These are phyloP conservation scores for Daldinia childiae DNA, from an alignment of 495 filamentous ascomycete genomes.

Conservation along the genomic window DNA sequence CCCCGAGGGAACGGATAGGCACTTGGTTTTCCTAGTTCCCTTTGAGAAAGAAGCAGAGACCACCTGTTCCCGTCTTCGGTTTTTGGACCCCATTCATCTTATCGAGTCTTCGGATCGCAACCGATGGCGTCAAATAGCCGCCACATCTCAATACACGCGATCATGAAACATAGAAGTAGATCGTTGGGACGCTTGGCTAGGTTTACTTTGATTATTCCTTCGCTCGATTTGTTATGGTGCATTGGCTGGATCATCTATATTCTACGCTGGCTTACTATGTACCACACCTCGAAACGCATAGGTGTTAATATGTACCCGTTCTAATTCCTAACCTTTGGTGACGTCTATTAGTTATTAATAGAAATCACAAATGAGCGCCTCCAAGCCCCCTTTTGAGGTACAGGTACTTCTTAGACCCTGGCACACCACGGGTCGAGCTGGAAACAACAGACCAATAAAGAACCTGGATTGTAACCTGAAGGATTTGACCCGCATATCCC, in stretches of 20 bases:
- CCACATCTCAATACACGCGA: constrained; percentile 36
- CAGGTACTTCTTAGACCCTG: constrained; percentile 24
- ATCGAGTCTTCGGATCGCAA: constrained; percentile 27
- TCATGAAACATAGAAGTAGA: constrained; percentile 40
- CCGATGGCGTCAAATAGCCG: constrained; percentile 37
- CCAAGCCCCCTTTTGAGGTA: constrained; percentile 38
- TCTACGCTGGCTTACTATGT: constrained; percentile 27
- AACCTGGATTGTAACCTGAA: constrained; percentile 21
- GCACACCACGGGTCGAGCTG: constrained; percentile 38
- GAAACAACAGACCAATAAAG: constrained; percentile 27
- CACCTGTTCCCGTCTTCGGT: constrained; percentile 21
- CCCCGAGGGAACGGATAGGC: constrained; percentile 24
- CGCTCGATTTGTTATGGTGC: constrained; percentile 14
- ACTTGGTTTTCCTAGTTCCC: background rate
- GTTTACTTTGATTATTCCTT: background rate
- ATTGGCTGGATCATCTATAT: constrained; percentile 26
- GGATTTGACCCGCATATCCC: constrained; percentile 33
- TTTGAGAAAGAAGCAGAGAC: constrained; percentile 29
- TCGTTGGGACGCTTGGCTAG: constrained; percentile 17
- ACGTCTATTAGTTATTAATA: constrained; percentile 42
- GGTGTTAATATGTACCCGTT: constrained; percentile 16
- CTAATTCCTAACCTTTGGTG: constrained; percentile 30
- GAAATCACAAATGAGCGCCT: constrained; percentile 20
- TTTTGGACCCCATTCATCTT: constrained; percentile 37
- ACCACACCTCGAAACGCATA: constrained; percentile 4